Evolutionary conservation across 805 yeast genomes (phyloP), one percentile per base, ranked within the genome.

Genomic region (Lipomyces mesembrius): DNA sequence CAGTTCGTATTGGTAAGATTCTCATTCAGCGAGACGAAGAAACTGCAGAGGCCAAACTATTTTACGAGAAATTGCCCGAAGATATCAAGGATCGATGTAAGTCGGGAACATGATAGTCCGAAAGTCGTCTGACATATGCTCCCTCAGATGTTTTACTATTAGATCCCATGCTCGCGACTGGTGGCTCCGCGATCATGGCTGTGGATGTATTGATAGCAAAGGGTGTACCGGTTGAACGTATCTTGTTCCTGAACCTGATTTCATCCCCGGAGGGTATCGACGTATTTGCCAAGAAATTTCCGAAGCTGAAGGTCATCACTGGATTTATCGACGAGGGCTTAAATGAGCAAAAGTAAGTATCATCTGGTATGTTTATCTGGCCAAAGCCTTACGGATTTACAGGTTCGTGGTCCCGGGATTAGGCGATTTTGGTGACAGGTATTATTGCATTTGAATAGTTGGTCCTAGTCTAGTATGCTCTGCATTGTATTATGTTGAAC

Each of bases 111-210:
- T 52, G 14, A 51, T 1, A 4, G 39, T 29, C 25, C 20, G 11
- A 52, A n/a, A 20, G 39, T 55, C n/a, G 12, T 22, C 27, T 55
- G 52, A 5, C 22, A 17, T 20, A 11, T 17, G 5, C 14, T 39
- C 25, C 25, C 35, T 20, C 34, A 69, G 70, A 88, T 74, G 98
- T 95, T 34, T 90, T 95, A 76, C 80, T 95, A 74, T 83, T 95
- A 72, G 99, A 95, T 76, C 99, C 99, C 65, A 90, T 95, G 96
- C 85, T 95, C 76, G 99, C 99, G 43, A 95, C 99, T 22, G 99
- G 99, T 72, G 99, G 99, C 60, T 90, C 97, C 68, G 99, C 98
- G 22, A 86, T 92, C 79, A 90, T 93, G 95, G 99, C 98, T 17
- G 91, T 93, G 20, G 97, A 95, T 68, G 98, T 95, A 20, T 82